Percentiles rank a stretch among this genome's conserved stretches.
These are phyloP conservation scores for Xylaria sp. DNA, from an alignment of 2,329 filamentous ascomycete genomes.

Conservation along the genomic window DNA sequence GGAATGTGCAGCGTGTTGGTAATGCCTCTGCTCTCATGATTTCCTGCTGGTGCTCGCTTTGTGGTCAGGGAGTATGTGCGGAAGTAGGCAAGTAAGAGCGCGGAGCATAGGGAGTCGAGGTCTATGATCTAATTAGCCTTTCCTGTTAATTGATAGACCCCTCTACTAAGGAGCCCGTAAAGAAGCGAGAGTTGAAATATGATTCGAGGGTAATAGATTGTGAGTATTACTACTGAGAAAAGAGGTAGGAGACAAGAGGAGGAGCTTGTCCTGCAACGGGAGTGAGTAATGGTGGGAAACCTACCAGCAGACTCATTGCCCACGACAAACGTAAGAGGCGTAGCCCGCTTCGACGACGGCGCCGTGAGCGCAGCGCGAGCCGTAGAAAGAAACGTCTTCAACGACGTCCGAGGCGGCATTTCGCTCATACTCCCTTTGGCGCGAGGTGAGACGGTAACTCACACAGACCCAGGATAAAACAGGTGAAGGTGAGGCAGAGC, in stretches of 20 bases:
- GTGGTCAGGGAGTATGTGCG: slow-evolving; percentile 67
- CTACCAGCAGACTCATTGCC: slow-evolving; percentile 75
- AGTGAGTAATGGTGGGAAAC: slow-evolving; percentile 25
- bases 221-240: not conserved
- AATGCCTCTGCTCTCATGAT: not conserved
- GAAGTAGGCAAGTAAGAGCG: slow-evolving; percentile 79
- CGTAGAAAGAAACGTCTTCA: slow-evolving; percentile 36
- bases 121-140: slow-evolving; percentile 58
- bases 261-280: not conserved
- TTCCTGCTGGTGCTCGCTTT: slow-evolving; percentile 36
- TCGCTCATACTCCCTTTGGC: not conserved
- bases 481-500: too few relatives aligned
- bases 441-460: too few relatives aligned
- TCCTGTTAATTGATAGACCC: not conserved
- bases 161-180: not conserved
- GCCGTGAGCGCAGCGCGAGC: slow-evolving; percentile 35
- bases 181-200: not conserved
- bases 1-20: slow-evolving; percentile 69
- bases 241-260: not conserved
- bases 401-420: slow-evolving; percentile 35
- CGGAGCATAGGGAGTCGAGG: slow-evolving; percentile 81
- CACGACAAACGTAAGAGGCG: slow-evolving; percentile 69
- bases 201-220: not conserved
- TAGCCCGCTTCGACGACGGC: slow-evolving; percentile 55
- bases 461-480: too few relatives aligned